phyloP scores from a whole-genome alignment of 768 basidiomycete species.

The Boletus huronensis region DNA sequence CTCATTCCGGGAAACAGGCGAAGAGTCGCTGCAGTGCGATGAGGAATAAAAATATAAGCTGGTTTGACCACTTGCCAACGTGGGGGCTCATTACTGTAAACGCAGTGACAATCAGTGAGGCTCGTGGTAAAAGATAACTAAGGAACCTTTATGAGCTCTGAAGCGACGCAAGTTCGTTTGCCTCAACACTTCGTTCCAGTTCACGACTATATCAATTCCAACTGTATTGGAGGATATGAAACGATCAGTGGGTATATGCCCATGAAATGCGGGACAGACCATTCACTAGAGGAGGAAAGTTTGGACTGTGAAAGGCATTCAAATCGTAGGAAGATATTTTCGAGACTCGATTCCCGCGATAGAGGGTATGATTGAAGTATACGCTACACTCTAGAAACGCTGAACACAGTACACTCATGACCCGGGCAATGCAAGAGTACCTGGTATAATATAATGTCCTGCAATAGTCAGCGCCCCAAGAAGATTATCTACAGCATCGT shows the following conservation, averaged over 20 bases:
- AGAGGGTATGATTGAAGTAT: constrained; percentile 88
- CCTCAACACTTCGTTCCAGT: constrained; percentile 84
- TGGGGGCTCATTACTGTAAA: constrained; percentile 69
- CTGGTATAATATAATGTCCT: constrained; percentile 89
- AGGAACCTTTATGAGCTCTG: constrained; percentile 69
- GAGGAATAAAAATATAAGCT: constrained; percentile 6
- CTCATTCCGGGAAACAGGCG: constrained; percentile 89
- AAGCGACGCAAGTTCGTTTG: constrained; percentile 79
- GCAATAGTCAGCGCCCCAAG: constrained; percentile 87
- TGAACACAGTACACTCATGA: not conserved
- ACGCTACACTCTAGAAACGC: constrained; percentile 66
- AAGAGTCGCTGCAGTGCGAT: constrained; percentile 56
- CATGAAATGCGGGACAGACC: constrained; percentile 38
- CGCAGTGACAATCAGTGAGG: constrained; percentile 10
- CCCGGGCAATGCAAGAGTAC: constrained; percentile 35
- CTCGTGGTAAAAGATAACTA: not conserved
- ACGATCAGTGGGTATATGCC: constrained; percentile 2
- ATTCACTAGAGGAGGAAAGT: constrained; percentile 78
- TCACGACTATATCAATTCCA: constrained; percentile 85
- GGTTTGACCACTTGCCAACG: constrained; percentile 54
- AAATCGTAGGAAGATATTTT: constrained; percentile 82
- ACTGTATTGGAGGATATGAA: constrained; percentile 41
- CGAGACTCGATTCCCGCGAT: constrained; percentile 80
- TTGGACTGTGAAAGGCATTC: constrained; percentile 81
- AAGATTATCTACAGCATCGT: constrained; percentile 91